These are phyloP conservation scores for Coniochaeta sp. DNA, from an alignment of 2,329 filamentous ascomycete species.

Conservation along the genomic window DNA sequence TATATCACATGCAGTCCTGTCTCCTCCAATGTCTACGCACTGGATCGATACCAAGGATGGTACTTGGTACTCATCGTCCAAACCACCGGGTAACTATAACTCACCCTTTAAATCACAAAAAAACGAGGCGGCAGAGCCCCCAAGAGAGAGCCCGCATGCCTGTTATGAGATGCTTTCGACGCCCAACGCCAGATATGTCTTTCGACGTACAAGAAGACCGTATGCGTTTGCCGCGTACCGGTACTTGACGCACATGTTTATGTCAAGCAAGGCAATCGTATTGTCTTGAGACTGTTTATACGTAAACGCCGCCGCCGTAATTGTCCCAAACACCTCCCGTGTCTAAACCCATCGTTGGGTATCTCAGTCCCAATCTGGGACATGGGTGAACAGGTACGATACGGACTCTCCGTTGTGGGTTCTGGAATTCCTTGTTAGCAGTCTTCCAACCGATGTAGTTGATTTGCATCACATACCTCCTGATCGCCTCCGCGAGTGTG, in stretches of 20 bases:
- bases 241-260: not conserved
- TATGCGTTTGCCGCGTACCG: not conserved
- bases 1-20: not conserved
- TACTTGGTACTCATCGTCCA: not conserved
- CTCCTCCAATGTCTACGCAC: not conserved
- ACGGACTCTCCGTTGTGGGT: slow-evolving; percentile 1
- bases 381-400: slow-evolving; percentile 1
- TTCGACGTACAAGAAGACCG: not conserved
- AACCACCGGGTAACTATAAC: not conserved
- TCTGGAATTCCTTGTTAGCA: not conserved
- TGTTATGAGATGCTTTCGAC: not conserved
- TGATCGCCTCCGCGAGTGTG: slow-evolving; percentile 56
- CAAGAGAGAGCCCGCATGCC: not conserved
- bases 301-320: not conserved
- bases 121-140: not conserved
- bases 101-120: not conserved
- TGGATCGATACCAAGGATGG: not conserved
- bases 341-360: not conserved
- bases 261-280: not conserved
- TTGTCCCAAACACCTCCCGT: not conserved
- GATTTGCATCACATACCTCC: slow-evolving; percentile 6
- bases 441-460: too few relatives aligned
- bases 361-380: not conserved
- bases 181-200: not conserved
- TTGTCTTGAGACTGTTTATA: not conserved